Percentiles rank a stretch among this genome's conserved stretches.
phyloP scores from a whole-genome alignment of 106 monocot genomes.

The Allium cepa region DNA sequence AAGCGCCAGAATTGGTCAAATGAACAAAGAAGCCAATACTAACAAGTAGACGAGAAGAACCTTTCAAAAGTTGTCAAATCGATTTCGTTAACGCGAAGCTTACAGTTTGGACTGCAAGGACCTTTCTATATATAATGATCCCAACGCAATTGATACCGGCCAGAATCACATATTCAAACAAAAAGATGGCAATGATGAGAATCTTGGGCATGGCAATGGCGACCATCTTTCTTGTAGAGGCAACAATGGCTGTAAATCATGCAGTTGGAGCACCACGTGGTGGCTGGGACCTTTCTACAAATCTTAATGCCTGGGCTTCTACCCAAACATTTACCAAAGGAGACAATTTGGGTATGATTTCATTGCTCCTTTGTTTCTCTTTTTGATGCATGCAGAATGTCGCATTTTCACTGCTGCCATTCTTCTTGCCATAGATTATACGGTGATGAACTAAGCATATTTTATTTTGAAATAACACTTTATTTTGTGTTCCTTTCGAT shows the following conservation, averaged over 20 bases:
- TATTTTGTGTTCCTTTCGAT: neutral
- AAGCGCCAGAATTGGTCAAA: no score
- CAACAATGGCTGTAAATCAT: neutral
- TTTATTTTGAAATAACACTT: neutral
- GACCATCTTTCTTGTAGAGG: neutral
- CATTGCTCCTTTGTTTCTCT: neutral
- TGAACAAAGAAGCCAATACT: no score
- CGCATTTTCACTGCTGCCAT: neutral
- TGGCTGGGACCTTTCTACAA: neutral
- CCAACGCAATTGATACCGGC: no score
- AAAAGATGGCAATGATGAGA: neutral
- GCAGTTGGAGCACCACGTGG: neutral
- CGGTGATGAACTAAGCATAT: neutral
- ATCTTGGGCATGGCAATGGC: neutral
- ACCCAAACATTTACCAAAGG: neutral
- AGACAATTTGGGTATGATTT: neutral
- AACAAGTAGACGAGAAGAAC: no score
- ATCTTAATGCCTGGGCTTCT: neutral
- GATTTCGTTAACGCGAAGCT: no score
- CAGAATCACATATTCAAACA: neutral
- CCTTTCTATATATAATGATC: no score
- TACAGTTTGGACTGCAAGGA: no score
- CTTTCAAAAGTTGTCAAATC: no score
- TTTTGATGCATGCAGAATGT: neutral
- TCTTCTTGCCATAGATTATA: neutral